phyloP scores from a whole-genome alignment of 306 rosid genomes.

The Prosopis cineraria region DNA sequence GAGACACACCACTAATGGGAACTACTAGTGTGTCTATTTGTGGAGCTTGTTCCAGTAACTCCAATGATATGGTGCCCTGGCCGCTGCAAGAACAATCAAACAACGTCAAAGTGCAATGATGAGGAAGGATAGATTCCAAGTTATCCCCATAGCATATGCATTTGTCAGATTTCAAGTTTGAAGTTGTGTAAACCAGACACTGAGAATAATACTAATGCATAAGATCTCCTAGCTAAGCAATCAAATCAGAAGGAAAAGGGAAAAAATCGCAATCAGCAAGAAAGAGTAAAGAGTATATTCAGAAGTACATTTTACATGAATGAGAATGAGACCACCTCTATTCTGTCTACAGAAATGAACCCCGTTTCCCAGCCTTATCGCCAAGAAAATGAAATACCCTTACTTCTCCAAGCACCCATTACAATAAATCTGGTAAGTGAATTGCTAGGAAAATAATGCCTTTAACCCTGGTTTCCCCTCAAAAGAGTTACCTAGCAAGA shows the following conservation, averaged over 20 bases:
- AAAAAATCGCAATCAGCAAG: background rate
- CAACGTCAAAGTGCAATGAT: constrained; percentile 27
- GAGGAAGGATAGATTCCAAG: constrained; percentile 19
- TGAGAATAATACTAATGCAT: constrained; percentile 2
- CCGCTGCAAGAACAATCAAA: constrained; percentile 67
- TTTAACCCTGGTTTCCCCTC: constrained; percentile 5
- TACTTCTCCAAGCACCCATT: constrained; percentile 6
- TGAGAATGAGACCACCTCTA: background rate
- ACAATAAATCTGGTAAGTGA: constrained; percentile 4
- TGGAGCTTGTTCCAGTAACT: constrained; percentile 83
- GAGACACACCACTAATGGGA: constrained; percentile 83
- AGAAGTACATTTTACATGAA: constrained; percentile 9
- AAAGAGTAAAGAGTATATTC: constrained; percentile 1
- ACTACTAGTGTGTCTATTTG: constrained; percentile 71
- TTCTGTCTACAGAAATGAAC: background rate
- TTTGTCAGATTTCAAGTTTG: constrained; percentile 11
- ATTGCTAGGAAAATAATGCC: constrained; percentile 7
- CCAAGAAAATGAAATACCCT: background rate
- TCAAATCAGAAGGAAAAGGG: background rate
- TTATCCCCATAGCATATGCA: constrained; percentile 21
- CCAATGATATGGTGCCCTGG: constrained; percentile 87
- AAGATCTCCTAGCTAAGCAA: constrained; percentile 8
- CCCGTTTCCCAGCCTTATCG: background rate
- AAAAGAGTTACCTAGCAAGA: background rate
- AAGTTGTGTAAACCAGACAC: constrained; percentile 14